Conservation (phyloP, 495 filamentous ascomycete genomes). For the Talaromyces wortmannii region DNA sequence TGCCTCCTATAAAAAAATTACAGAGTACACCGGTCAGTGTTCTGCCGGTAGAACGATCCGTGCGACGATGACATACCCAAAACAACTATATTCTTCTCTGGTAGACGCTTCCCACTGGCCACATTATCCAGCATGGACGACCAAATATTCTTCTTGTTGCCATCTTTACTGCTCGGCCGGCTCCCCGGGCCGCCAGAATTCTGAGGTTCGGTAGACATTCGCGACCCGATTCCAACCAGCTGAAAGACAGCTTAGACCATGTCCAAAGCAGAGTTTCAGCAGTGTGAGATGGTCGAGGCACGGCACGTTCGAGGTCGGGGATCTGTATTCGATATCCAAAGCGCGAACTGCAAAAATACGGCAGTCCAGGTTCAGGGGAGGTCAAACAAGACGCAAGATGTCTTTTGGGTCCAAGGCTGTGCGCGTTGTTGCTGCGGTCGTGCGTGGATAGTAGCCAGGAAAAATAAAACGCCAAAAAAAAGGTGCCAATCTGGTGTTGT, state of each 20-base stretch:
- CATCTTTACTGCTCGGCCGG: slow-evolving; percentile 60
- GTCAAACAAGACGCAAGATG: not conserved
- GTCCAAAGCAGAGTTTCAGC: slow-evolving; percentile 7
- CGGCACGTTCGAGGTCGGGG: not conserved
- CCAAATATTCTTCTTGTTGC: slow-evolving; percentile 86
- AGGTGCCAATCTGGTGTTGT: not conserved
- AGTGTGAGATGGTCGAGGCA: not conserved
- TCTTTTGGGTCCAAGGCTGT: not conserved
- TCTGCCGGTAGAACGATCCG: not conserved
- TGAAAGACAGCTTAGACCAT: slow-evolving; percentile 27
- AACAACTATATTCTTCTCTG: slow-evolving; percentile 86
- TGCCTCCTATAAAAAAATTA: slow-evolving; percentile 54
- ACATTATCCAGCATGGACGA: slow-evolving; percentile 86
- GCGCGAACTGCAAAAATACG: not conserved
- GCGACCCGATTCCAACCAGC: slow-evolving; percentile 32
- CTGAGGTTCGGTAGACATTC: slow-evolving; percentile 35
- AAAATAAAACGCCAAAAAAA: not conserved
- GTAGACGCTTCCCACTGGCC: slow-evolving; percentile 82
- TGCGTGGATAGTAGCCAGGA: not conserved
- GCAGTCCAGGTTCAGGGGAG: slow-evolving; percentile 2
- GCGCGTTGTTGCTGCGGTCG: not conserved
- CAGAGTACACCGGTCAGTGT: not conserved
- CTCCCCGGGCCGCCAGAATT: slow-evolving; percentile 31
- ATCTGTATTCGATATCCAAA: not conserved
- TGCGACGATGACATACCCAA: slow-evolving; percentile 50